phyloP scores from a whole-genome alignment of 192 early-diverging fungal genomes.

The Coemansia sp. region DNA sequence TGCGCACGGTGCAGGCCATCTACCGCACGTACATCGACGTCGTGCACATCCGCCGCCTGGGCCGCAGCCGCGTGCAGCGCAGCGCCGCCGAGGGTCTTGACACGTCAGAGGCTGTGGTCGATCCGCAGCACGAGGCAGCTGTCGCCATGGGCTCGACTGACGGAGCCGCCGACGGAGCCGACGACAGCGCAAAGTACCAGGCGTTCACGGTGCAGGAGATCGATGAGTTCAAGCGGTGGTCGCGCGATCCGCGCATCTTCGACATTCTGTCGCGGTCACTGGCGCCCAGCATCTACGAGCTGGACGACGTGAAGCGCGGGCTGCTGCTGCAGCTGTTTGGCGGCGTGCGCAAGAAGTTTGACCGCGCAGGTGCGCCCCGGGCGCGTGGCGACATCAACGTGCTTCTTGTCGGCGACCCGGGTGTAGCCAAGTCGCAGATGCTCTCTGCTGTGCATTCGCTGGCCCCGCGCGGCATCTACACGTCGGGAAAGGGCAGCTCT shows the following conservation, averaged over 20 bases:
- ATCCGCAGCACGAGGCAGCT: constrained; percentile 35
- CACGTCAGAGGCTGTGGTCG: constrained; percentile 59
- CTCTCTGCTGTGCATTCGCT: constrained; percentile 89
- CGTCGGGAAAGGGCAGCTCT: constrained; percentile 94
- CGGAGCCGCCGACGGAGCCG: constrained; percentile 9
- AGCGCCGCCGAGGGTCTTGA: constrained; percentile 52
- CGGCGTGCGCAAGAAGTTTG: constrained; percentile 83
- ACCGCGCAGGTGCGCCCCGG: constrained; percentile 65
- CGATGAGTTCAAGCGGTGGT: constrained; percentile 63
- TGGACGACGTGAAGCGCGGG: constrained; percentile 98
- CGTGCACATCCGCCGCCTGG: constrained; percentile 84
- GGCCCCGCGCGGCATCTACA: constrained; percentile 94
- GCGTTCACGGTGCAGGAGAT: constrained; percentile 56
- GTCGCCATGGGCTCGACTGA: not conserved
- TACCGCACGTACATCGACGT: constrained; percentile 96
- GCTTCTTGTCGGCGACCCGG: constrained; percentile 94
- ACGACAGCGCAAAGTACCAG: constrained; percentile 42
- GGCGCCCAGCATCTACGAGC: constrained; percentile 91
- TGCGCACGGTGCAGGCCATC: constrained; percentile 82
- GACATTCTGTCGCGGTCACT: constrained; percentile 81
- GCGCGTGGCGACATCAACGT: constrained; percentile 91
- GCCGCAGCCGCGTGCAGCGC: constrained; percentile 68
- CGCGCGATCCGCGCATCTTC: constrained; percentile 70
- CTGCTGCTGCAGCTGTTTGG: constrained; percentile 95
- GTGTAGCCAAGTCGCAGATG: constrained; percentile 93